phyloP scores from a whole-genome alignment of 2,329 filamentous ascomycete genomes.

The Lasiodiplodia gonubiensis region DNA sequence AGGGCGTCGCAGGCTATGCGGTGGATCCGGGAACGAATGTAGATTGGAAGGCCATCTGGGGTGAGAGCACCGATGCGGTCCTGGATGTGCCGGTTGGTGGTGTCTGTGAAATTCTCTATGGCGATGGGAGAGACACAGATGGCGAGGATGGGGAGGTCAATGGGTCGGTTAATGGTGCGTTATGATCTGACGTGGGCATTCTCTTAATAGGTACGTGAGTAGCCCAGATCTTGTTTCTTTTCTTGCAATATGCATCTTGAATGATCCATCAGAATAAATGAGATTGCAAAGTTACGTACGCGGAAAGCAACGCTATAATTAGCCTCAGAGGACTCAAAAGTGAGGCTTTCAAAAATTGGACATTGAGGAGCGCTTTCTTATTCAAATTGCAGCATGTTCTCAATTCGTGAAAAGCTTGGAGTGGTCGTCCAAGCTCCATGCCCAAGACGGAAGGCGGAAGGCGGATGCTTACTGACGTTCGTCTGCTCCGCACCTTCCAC shows the following conservation, averaged over 20 bases:
- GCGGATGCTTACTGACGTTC: not conserved
- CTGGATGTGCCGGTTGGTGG: slow-evolving; percentile 96
- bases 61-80: slow-evolving; percentile 90
- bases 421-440: not conserved
- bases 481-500: not conserved
- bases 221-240: not conserved
- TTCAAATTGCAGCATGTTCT: too few species aligned
- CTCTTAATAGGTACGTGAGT: not conserved
- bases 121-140: slow-evolving; percentile 57
- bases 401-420: too few species aligned
- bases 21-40: slow-evolving; percentile 51
- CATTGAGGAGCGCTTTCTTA: too few species aligned
- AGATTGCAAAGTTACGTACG: too few species aligned
- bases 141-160: slow-evolving; percentile 1
- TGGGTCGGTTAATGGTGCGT: not conserved
- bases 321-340: too few species aligned
- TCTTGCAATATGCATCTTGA: not conserved
- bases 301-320: too few species aligned
- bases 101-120: slow-evolving; percentile 93
- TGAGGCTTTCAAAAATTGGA: too few species aligned
- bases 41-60: slow-evolving; percentile 87
- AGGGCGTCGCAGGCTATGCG: slow-evolving; percentile 41
- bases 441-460: slow-evolving; percentile 13
- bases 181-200: not conserved
- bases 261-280: too few species aligned